These are phyloP conservation scores for Puccinia hordei DNA, from an alignment of 1,284 basidiomycete genomes.

Conservation along the genomic window DNA sequence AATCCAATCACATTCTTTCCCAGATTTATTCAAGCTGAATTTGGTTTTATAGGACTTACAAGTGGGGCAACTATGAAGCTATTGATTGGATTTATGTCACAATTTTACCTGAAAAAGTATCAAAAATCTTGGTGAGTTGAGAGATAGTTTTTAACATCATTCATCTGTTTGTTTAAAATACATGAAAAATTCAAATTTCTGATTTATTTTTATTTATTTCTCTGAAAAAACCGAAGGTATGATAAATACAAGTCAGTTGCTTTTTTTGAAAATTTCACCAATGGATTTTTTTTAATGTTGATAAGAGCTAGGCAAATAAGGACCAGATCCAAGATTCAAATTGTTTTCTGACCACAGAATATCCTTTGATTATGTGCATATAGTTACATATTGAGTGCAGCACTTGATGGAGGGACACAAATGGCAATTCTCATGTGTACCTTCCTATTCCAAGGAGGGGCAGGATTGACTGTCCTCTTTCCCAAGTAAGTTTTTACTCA, in stretches of 20 bases:
- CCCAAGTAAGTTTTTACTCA: constrained; percentile 39
- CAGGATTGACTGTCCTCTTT: constrained; percentile 30
- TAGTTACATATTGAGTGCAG: constrained; percentile 49
- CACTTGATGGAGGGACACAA: constrained; percentile 50
- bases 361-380: not conserved
- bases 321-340: not conserved
- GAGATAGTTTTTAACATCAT: not conserved
- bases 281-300: not conserved
- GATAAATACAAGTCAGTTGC: constrained; percentile 49
- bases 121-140: constrained; percentile 42
- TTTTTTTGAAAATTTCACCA: not conserved
- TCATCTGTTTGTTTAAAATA: not conserved
- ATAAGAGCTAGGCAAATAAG: not conserved
- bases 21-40: not conserved
- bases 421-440: constrained; percentile 40
- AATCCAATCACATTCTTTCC: not conserved
- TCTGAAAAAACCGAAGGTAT: constrained; percentile 30
- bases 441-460: constrained; percentile 47
- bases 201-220: not conserved
- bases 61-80: constrained; percentile 45
- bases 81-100: constrained; percentile 42
- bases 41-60: constrained; percentile 26
- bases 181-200: not conserved
- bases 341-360: constrained; percentile 6
- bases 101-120: constrained; percentile 44